Evolutionary conservation across 441 rosid species (phyloP).

Genomic region (Gossypium aridum): DNA sequence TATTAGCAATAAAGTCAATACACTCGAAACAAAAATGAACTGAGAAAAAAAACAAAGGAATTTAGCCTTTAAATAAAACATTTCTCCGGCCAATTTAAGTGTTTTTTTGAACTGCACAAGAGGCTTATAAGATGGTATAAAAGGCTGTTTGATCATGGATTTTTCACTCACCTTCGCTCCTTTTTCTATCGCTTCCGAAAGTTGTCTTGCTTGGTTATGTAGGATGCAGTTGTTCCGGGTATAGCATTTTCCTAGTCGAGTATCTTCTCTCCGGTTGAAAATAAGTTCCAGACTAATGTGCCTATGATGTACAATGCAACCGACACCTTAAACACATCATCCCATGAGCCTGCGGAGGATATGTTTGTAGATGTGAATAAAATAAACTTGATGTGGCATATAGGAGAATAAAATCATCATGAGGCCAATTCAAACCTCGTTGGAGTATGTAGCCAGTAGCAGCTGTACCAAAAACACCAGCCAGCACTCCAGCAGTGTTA

Average conservation of each 20-base stretch:
- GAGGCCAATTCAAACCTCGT: conserved; percentile 45
- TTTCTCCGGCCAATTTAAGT: conserved; percentile 14
- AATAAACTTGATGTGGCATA: not conserved
- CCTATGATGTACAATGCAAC: conserved; percentile 75
- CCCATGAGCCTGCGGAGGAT: conserved; percentile 75
- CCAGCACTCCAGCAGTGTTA: conserved; percentile 96
- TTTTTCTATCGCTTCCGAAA: conserved; percentile 4
- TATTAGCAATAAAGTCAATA: not conserved
- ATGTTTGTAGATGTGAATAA: not conserved
- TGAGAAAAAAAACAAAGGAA: conserved; percentile 5
- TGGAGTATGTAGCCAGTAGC: conserved; percentile 96
- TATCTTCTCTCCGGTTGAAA: conserved; percentile 87
- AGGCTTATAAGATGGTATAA: conserved; percentile 9
- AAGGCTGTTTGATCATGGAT: not conserved
- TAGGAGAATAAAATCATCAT: not conserved
- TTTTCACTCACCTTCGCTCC: not conserved
- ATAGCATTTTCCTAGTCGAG: conserved; percentile 49
- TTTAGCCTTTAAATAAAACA: conserved; percentile 9
- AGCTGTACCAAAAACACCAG: conserved; percentile 97
- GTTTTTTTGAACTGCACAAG: conserved; percentile 12
- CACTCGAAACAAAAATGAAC: conserved; percentile 5
- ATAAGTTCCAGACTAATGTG: conserved; percentile 89
- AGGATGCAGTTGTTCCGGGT: conserved; percentile 1
- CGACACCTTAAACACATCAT: conserved; percentile 90
- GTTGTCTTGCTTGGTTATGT: not conserved